phyloP scores from a whole-genome alignment of 208 protist species.

The Crithidia sp. region DNA sequence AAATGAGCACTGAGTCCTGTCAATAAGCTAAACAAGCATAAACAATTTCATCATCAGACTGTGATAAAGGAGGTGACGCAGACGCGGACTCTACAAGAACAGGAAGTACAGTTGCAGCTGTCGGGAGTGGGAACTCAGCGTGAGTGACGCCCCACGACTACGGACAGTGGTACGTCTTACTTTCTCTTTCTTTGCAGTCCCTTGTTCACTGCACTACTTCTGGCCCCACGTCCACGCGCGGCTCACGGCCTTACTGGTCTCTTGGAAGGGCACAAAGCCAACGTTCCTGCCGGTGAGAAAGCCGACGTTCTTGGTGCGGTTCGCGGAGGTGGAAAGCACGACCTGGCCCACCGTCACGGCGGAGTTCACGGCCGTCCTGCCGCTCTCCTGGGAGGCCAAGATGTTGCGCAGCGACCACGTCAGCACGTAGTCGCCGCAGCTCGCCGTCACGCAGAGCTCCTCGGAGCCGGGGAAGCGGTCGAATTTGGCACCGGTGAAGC shows the following conservation, averaged over 20 bases:
- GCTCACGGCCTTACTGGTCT: constrained; percentile 25
- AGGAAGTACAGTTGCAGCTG: too few species aligned
- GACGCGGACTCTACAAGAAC: too few species aligned
- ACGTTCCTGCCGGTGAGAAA: constrained; percentile 33
- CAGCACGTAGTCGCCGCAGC: constrained; percentile 47
- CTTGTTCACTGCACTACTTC: constrained; percentile 1
- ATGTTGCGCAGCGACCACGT: constrained; percentile 64
- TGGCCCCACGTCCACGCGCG: constrained; percentile 38
- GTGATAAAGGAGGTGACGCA: too few species aligned
- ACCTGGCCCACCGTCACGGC: constrained; percentile 30
- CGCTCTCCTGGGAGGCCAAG: constrained; percentile 39
- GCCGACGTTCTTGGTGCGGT: constrained; percentile 31
- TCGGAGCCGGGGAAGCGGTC: constrained; percentile 37
- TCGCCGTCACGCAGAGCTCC: constrained; percentile 60
- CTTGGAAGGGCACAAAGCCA: constrained; percentile 30
- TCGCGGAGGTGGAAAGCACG: constrained; percentile 35
- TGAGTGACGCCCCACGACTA: too few species aligned
- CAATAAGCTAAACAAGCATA: too few species aligned
- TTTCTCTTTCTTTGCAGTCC: background rate
- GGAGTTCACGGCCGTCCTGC: constrained; percentile 31
- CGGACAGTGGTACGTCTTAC: background rate
- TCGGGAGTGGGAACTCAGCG: too few species aligned
- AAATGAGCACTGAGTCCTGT: too few species aligned
- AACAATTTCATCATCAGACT: too few species aligned
- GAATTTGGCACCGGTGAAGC: constrained; percentile 53